phyloP scores from a whole-genome alignment of 208 protist genomes.

The Trypanosoma vivax region DNA sequence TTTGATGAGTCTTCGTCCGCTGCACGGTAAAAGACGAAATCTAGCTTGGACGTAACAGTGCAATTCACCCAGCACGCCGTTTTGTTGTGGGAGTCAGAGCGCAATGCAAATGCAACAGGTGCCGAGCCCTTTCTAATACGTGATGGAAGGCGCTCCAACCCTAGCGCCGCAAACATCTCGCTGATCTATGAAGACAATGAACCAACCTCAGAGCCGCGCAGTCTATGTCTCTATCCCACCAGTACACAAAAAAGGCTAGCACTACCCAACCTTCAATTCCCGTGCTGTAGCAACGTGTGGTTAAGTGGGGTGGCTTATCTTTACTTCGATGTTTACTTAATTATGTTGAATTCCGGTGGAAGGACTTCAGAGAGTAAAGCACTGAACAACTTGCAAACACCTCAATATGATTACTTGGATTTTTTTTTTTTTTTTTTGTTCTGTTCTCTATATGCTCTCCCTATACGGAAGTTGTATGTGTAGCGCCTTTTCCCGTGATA shows the following conservation, averaged over 20 bases:
- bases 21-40: constrained; percentile 14
- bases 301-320: neutral
- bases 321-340: neutral
- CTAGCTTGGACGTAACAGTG: constrained; percentile 7
- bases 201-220: too few relatives aligned
- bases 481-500: too few relatives aligned
- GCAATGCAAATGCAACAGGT: constrained; percentile 12
- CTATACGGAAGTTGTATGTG: too few relatives aligned
- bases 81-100: neutral
- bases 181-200: neutral
- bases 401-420: too few relatives aligned
- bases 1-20: neutral
- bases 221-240: neutral
- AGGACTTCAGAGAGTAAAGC: too few relatives aligned
- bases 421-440: too few relatives aligned
- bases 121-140: constrained; percentile 6
- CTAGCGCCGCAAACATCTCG: constrained; percentile 17
- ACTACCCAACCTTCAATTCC: neutral
- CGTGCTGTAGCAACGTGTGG: neutral
- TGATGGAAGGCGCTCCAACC: constrained; percentile 18
- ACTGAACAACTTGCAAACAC: too few relatives aligned
- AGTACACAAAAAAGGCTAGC: neutral
- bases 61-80: constrained; percentile 8
- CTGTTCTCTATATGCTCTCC: too few relatives aligned
- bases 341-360: too few relatives aligned